Percentiles rank a stretch among this genome's conserved stretches.
Evolutionary conservation across 139 green algal species (phyloP).

Genomic region (Coelastrella sp.): DNA sequence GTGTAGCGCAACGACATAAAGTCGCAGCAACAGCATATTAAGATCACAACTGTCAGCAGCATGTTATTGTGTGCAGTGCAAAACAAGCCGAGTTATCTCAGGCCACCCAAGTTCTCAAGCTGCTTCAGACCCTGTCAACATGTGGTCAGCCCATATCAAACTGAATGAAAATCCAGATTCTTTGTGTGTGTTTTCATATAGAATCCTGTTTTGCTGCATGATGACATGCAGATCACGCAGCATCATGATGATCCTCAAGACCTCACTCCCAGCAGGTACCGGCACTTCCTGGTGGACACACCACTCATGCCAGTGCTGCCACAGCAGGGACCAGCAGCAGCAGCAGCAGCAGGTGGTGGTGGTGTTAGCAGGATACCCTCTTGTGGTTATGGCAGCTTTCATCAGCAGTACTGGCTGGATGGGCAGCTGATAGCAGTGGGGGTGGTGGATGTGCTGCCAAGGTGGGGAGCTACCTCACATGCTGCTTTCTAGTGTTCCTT

Average conservation of each 20-base stretch:
- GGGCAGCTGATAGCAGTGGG: slow-evolving; percentile 90
- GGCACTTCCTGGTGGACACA: slow-evolving; percentile 81
- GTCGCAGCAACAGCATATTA: too few species aligned
- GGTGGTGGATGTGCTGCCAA: slow-evolving; percentile 93
- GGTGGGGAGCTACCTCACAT: not conserved
- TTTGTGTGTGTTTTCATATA: too few species aligned
- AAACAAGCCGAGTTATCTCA: too few species aligned
- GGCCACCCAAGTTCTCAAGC: too few species aligned
- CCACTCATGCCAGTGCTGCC: slow-evolving; percentile 62
- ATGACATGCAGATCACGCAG: slow-evolving; percentile 52
- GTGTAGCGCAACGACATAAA: too few species aligned
- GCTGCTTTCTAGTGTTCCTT: not conserved
- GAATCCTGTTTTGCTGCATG: too few species aligned
- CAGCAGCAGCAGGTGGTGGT: slow-evolving; percentile 8
- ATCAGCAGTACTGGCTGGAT: slow-evolving; percentile 96
- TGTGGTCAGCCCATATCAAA: too few species aligned
- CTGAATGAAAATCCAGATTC: too few species aligned
- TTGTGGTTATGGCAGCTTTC: slow-evolving; percentile 89
- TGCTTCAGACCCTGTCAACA: too few species aligned
- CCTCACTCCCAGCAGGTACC: slow-evolving; percentile 64
- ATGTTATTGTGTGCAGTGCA: too few species aligned
- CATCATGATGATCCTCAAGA: slow-evolving; percentile 71
- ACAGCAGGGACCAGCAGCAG: slow-evolving; percentile 15
- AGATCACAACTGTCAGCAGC: too few species aligned
- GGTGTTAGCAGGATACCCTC: not conserved